These are phyloP conservation scores for Brettanomyces sp. DNA, from an alignment of 805 yeast genomes.

Conservation along the genomic window DNA sequence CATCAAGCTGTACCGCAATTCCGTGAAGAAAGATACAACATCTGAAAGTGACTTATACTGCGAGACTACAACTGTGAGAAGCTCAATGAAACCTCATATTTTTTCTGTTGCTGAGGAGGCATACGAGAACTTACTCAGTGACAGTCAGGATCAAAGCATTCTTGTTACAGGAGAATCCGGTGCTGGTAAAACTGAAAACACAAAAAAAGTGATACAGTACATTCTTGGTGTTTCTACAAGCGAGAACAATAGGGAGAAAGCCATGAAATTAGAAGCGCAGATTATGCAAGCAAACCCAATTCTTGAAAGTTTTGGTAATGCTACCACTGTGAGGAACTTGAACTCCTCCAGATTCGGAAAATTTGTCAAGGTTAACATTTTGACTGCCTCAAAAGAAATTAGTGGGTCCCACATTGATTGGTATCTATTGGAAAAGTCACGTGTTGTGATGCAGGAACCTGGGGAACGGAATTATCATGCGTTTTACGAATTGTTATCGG, in stretches of 20 bases:
- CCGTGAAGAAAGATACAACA: constrained; percentile 6
- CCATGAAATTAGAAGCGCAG: constrained; percentile 61
- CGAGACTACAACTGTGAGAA: constrained; percentile 2
- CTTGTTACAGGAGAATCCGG: constrained; percentile 99
- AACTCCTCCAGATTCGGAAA: constrained; percentile 97
- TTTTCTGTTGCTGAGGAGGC: constrained; percentile 87
- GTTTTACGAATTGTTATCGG: constrained; percentile 77
- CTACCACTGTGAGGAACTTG: constrained; percentile 88
- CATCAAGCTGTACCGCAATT: constrained; percentile 36
- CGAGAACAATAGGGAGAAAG: constrained; percentile 13
- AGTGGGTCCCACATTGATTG: constrained; percentile 90
- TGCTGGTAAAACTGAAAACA: constrained; percentile 97
- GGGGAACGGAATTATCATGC: constrained; percentile 89
- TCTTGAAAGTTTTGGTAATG: constrained; percentile 92
- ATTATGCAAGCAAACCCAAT: constrained; percentile 93
- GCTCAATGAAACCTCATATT: constrained; percentile 65
- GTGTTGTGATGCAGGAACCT: constrained; percentile 69
- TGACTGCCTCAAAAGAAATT: constrained; percentile 42
- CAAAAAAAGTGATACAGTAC: constrained; percentile 89
- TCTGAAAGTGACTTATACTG: not conserved
- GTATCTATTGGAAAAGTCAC: constrained; percentile 87
- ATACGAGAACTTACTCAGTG: constrained; percentile 59
- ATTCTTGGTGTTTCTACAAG: constrained; percentile 61
- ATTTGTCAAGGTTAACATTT: constrained; percentile 78
- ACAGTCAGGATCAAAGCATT: constrained; percentile 75